phyloP scores from a whole-genome alignment of 1,139 yeast species.

The Starmera stellimalicola region DNA sequence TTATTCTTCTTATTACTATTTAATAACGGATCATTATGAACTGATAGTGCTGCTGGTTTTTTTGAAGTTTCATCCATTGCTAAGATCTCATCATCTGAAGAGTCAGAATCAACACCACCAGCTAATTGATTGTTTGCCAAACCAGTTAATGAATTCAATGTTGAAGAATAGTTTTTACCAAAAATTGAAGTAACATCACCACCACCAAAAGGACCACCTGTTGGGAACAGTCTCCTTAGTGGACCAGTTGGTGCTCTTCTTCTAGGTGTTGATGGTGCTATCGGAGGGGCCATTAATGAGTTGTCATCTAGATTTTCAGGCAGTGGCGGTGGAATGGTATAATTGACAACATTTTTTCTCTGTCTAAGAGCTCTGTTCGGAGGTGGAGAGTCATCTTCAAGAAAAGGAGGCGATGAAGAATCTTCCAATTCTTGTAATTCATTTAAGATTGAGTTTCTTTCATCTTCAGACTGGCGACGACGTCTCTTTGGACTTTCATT shows the following conservation, averaged over 20 bases:
- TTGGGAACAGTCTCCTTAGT: conserved; percentile 70
- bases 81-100: conserved; percentile 53
- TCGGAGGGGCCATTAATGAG: conserved; percentile 13
- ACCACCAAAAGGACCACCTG: conserved; percentile 97
- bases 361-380: conserved; percentile 64
- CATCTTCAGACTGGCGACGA: conserved; percentile 3
- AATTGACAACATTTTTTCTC: conserved; percentile 62
- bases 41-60: conserved; percentile 26
- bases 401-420: conserved; percentile 24
- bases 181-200: conserved; percentile 73
- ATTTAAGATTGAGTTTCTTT: conserved; percentile 20
- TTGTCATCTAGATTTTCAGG: conserved; percentile 31
- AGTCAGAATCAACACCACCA: conserved; percentile 57
- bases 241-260: conserved; percentile 25
- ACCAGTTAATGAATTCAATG: conserved; percentile 2
- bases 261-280: conserved; percentile 20
- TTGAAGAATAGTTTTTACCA: conserved; percentile 37
- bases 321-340: conserved; percentile 82
- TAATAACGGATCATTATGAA: conserved; percentile 23
- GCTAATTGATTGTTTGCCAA: conserved; percentile 30
- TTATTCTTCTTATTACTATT: conserved; percentile 34
- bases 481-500: conserved; percentile 6
- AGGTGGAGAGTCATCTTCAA: conserved; percentile 12
- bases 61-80: conserved; percentile 24
- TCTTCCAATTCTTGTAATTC: conserved; percentile 35